Percentiles rank a stretch among this genome's conserved stretches.
Conservation (phyloP, 75 land plant species). For the Sequoiadendron giganteum region DNA sequence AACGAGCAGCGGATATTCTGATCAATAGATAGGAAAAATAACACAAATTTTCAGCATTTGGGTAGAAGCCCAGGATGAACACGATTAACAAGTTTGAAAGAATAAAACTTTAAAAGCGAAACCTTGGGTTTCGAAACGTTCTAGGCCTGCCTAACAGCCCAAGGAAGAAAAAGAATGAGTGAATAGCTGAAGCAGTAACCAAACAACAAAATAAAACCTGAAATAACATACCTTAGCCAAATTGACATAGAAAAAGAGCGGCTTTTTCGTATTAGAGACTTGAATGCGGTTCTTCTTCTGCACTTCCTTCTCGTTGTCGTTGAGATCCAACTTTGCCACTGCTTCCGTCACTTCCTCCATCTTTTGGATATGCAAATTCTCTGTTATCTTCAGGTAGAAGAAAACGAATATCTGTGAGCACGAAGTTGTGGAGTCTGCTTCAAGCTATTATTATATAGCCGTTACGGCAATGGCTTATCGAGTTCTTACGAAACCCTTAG, state of each 20-base stretch:
- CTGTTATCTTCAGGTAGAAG: not conserved
- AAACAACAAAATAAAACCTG: not conserved
- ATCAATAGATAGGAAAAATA: not conserved
- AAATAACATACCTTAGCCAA: slow-evolving; percentile 53
- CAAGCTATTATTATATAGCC: not conserved
- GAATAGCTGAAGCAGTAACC: not conserved
- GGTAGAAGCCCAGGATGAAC: not conserved
- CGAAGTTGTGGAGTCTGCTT: not conserved
- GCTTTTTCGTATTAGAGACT: slow-evolving; percentile 72
- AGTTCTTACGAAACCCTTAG: not conserved
- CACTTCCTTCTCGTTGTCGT: not conserved
- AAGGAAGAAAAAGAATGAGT: not conserved
- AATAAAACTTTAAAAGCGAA: not conserved
- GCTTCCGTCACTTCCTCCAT: not conserved
- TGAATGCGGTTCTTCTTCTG: slow-evolving; percentile 66
- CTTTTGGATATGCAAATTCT: not conserved
- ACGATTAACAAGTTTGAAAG: not conserved
- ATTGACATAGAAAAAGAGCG: slow-evolving; percentile 72
- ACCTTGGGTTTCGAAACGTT: not conserved
- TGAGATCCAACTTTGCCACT: not conserved
- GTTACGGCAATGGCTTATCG: not conserved
- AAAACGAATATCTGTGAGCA: not conserved
- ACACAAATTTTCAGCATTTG: not conserved
- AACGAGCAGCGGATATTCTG: not conserved
- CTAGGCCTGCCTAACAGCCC: no score